phyloP scores from a whole-genome alignment of 2,329 filamentous ascomycete genomes.

The Periconia sp. region DNA sequence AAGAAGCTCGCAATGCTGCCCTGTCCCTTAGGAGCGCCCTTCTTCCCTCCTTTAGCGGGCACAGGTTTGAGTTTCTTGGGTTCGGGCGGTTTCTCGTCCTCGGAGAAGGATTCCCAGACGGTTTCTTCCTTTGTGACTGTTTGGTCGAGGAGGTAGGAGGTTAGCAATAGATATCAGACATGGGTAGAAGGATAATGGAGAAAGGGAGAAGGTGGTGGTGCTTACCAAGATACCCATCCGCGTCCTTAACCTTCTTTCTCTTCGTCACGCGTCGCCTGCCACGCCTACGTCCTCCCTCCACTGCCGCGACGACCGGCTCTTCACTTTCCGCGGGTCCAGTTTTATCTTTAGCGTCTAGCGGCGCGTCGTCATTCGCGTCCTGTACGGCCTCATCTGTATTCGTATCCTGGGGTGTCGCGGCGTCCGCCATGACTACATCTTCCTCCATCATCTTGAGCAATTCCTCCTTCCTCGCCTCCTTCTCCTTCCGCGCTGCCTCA shows the following conservation, averaged over 20 bases:
- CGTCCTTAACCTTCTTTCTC: conserved; percentile 84
- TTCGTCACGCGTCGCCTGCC: conserved; percentile 81
- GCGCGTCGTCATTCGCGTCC: conserved; percentile 34
- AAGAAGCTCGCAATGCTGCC: conserved; percentile 95
- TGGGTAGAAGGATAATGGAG: conserved; percentile 8
- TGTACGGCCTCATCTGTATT: conserved; percentile 34
- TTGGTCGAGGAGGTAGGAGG: not conserved
- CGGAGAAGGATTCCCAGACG: conserved; percentile 90
- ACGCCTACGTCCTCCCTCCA: conserved; percentile 67
- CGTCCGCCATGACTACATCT: conserved; percentile 62
- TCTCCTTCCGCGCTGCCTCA: conserved; percentile 45
- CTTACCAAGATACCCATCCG: conserved; percentile 85
- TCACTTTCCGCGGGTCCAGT: conserved; percentile 27
- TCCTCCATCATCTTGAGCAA: conserved; percentile 77
- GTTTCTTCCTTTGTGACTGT: conserved; percentile 82
- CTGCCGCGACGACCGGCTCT: conserved; percentile 46
- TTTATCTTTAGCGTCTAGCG: conserved; percentile 18
- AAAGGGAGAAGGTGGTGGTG: not conserved
- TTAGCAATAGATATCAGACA: not conserved
- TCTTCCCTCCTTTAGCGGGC: conserved; percentile 57
- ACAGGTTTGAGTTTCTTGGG: conserved; percentile 53
- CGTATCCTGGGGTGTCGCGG: conserved; percentile 38
- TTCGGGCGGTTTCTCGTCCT: conserved; percentile 71
- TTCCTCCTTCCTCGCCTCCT: conserved; percentile 66
- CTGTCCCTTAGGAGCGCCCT: conserved; percentile 54